Evolutionary conservation across 805 yeast genomes (phyloP).

Genomic region (Teunomyces panamensis): DNA sequence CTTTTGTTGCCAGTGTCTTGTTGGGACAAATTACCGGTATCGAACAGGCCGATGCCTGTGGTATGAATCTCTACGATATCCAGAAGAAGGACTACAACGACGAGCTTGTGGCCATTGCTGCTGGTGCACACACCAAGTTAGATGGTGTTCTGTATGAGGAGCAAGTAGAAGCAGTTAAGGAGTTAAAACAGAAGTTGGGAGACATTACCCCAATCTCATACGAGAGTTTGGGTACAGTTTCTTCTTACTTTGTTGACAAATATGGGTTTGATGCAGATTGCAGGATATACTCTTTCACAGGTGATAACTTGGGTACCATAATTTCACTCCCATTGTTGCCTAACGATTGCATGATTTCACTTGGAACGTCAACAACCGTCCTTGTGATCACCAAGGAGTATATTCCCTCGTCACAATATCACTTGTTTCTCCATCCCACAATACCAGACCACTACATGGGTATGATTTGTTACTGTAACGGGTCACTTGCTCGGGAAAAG

Average conservation of each 20-base stretch:
- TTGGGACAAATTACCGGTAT: slow-evolving; percentile 60
- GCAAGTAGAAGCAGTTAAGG: slow-evolving; percentile 28
- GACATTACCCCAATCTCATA: slow-evolving; percentile 49
- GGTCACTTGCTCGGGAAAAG: slow-evolving; percentile 80
- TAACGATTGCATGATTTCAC: slow-evolving; percentile 74
- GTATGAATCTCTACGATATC: slow-evolving; percentile 85
- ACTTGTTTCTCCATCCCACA: slow-evolving; percentile 84
- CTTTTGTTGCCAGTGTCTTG: slow-evolving; percentile 70
- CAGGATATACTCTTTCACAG: slow-evolving; percentile 73
- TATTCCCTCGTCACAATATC: slow-evolving; percentile 77
- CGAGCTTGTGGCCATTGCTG: slow-evolving; percentile 52
- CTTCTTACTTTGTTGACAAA: slow-evolving; percentile 57
- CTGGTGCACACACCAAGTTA: slow-evolving; percentile 45
- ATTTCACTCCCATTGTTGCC: slow-evolving; percentile 74
- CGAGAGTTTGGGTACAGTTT: slow-evolving; percentile 48
- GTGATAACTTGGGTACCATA: slow-evolving; percentile 88
- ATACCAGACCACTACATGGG: slow-evolving; percentile 79
- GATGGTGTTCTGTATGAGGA: slow-evolving; percentile 31
- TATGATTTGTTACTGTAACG: slow-evolving; percentile 92
- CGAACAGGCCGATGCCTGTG: slow-evolving; percentile 89
- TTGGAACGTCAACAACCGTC: slow-evolving; percentile 93
- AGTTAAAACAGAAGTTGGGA: slow-evolving; percentile 53
- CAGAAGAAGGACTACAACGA: slow-evolving; percentile 53
- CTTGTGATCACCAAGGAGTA: slow-evolving; percentile 75
- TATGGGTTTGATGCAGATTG: slow-evolving; percentile 64